These are phyloP conservation scores for Drechslerella coelobrocha DNA, from an alignment of 2,329 filamentous ascomycete species.

Conservation along the genomic window DNA sequence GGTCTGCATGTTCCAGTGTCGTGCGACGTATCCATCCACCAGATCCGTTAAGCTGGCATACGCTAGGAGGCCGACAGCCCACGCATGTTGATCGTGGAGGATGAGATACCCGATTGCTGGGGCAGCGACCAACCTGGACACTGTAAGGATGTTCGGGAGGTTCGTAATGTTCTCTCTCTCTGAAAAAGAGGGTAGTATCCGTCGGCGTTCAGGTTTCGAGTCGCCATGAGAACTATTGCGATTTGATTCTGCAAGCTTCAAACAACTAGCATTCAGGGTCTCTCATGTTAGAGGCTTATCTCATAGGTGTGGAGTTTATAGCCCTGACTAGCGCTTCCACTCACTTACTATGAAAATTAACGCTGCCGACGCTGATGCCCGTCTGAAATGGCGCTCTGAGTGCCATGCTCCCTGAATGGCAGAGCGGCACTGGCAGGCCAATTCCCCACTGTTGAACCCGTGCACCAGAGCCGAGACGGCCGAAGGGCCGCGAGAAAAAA, in stretches of 20 bases:
- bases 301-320: background rate
- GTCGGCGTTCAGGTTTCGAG: constrained; percentile 24
- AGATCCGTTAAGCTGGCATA: constrained; percentile 92
- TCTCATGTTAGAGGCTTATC: background rate
- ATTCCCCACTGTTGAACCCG: background rate
- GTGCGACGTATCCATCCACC: constrained; percentile 91
- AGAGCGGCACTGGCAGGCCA: background rate
- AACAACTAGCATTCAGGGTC: constrained; percentile 9
- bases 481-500: background rate
- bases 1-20: constrained; percentile 84
- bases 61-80: constrained; percentile 83
- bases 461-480: background rate
- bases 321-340: constrained; percentile 16
- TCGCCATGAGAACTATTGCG: background rate
- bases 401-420: background rate
- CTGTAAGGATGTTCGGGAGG: constrained; percentile 89
- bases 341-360: constrained; percentile 42
- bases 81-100: constrained; percentile 77
- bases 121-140: constrained; percentile 80
- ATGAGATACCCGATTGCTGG: constrained; percentile 89
- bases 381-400: background rate
- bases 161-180: constrained; percentile 92
- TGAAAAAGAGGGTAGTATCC: constrained; percentile 29
- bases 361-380: background rate
- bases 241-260: constrained; percentile 12